Evolutionary conservation across 1,284 basidiomycete species (phyloP), one percentile per base, ranked within the genome.

Genomic region (Pterula multifida): DNA sequence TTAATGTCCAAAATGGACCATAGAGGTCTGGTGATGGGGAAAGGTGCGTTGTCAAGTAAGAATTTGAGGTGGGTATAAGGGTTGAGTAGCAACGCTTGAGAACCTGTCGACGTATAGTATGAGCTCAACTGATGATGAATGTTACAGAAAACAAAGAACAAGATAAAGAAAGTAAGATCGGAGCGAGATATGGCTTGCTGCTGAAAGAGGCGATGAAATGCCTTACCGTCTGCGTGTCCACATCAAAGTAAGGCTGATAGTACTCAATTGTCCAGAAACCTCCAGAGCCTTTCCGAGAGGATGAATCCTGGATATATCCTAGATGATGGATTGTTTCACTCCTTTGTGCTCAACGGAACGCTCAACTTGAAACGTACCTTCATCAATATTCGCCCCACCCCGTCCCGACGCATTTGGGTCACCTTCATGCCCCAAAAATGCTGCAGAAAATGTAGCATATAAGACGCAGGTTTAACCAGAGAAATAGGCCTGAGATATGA

Each of bases 1-100:
- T 93, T 47, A 94, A 76, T 0, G 91, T 89, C 93, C 93, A 97
- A 70, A 97, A 96, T 0, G 93, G 91, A 1, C 93, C 92, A 56
- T 90, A 90, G 42, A 90, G 76, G 58, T 90, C 86, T 19, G 76
- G 69, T 19, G 39, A 17, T 42, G 86, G 81, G 44, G 78, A 77
- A 48, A 86, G 75, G 55, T 81, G 74, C 21, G 68, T 71, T 12
- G 79, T 71, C 48, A 78, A 71, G 63, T 79, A 88, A 45, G 70
- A 66, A 3, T 71, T 64, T 17, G 72, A 73, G 46, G 69, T 70
- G 3, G 86, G 87, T 19, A 85, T 72, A 51, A 89, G 67, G 0
- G 87, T 88, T 22, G 75, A 75, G 60, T 81, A 81, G 60, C 86
- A 89, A 51, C 86, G 75, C 55, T 71, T 70, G 32, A 88, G 63